Evolutionary conservation across 176 grass and related monocot species (phyloP), one percentile per base, ranked within the genome.

Genomic region (Hsuehochloa calcarea): DNA sequence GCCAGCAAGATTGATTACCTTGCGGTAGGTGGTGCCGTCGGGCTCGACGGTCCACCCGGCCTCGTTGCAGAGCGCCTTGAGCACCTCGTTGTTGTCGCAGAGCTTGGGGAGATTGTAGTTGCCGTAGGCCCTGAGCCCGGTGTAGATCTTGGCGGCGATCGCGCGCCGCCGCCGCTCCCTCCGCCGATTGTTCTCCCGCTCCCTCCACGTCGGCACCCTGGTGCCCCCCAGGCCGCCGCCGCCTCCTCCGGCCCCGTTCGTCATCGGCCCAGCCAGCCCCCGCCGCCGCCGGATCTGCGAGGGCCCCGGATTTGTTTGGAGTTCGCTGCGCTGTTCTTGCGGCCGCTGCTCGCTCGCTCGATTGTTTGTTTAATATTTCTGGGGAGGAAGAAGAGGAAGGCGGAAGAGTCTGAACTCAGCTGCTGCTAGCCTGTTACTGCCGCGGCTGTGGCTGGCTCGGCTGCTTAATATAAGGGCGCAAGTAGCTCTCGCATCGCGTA

Each of bases 1-100:
- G 41, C 10, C 2, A 6, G 69, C 23, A 22, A 25, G 41, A 8
- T 11, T 5, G 20, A 17, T n/a, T 58, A 99, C 96, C 96, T 88
- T 91, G 84, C 97, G 97, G 87, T 96, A 99, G 61, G 97, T 99
- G 66, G 88, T 99, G 68, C 97, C 97, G 70, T 99, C 97, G 40
- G 90, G 92, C 82, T 99, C 90, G 79, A 99, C 97, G 81, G 71
- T 79, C 97, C 97, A 99, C 0, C 97, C 97, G 4, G 97, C 97
- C 97, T 99, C 97, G 84, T 90, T 80, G 93, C 97, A 99, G 59
- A 99, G 93, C 74, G 97, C 97, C 83, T 99, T 99, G 90, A 99
- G 90, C 51, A 99, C 97, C 90, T 99, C 97, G 86, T 99, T 99
- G 91, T 99, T 99, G 91, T 99, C 97, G 87, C 97, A 99, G 88